These are phyloP conservation scores for Saturnispora quitensis DNA, from an alignment of 805 yeast genomes.

Conservation along the genomic window DNA sequence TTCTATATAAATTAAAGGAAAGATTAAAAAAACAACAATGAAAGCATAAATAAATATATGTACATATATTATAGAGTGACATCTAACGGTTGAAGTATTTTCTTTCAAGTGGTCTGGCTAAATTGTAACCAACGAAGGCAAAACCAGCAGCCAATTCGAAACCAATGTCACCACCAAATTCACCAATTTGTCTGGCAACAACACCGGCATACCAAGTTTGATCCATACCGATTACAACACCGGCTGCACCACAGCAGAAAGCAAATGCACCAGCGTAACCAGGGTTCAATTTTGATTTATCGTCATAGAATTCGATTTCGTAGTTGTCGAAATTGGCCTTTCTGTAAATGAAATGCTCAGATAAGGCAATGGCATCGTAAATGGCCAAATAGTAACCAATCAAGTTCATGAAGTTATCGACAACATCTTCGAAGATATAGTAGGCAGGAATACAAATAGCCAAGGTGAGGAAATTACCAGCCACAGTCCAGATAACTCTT, in stretches of 20 bases:
- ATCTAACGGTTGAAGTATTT: slow-evolving; percentile 46
- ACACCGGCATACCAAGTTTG: slow-evolving; percentile 81
- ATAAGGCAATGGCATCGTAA: slow-evolving; percentile 63
- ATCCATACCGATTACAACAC: slow-evolving; percentile 80
- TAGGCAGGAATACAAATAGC: slow-evolving; percentile 88
- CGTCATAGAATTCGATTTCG: slow-evolving; percentile 53
- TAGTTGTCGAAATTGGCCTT: slow-evolving; percentile 47
- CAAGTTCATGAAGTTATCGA: slow-evolving; percentile 83
- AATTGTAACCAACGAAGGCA: slow-evolving; percentile 51
- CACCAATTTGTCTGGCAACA: slow-evolving; percentile 52
- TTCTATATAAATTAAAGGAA: neutral
- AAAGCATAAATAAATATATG: neutral
- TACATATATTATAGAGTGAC: neutral
- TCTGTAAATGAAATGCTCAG: slow-evolving; percentile 78
- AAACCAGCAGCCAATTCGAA: slow-evolving; percentile 68
- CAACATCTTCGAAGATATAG: slow-evolving; percentile 60
- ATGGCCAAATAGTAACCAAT: slow-evolving; percentile 88
- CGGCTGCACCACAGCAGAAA: slow-evolving; percentile 75
- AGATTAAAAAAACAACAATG: neutral
- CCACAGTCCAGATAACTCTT: slow-evolving; percentile 72
- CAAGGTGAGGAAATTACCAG: slow-evolving; percentile 66
- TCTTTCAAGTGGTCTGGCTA: slow-evolving; percentile 54
- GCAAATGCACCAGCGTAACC: slow-evolving; percentile 76
- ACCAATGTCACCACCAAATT: slow-evolving; percentile 76
- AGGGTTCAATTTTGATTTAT: slow-evolving; percentile 51